phyloP scores from a whole-genome alignment of 176 grass and related monocot species.

The Zizania latifolia region DNA sequence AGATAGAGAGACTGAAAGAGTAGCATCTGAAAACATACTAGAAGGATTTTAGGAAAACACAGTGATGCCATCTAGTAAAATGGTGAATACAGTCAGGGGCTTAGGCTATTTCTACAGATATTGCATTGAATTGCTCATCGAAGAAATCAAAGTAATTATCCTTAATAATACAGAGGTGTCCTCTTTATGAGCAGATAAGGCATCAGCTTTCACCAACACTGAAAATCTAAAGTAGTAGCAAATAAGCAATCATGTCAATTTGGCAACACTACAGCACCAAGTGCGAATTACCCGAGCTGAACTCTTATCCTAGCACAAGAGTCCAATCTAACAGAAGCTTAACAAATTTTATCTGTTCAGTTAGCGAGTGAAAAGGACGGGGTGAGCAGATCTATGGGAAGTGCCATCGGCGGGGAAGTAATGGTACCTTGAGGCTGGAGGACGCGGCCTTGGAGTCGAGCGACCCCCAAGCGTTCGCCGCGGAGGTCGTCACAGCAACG shows the following conservation, averaged over 20 bases:
- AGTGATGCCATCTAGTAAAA: neutral
- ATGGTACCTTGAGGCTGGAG: constrained; percentile 42
- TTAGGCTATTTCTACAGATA: neutral
- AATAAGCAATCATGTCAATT: neutral
- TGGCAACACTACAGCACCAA: neutral
- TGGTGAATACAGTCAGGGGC: neutral
- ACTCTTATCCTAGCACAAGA: too few relatives aligned
- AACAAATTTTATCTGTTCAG: too few relatives aligned
- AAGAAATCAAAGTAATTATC: neutral
- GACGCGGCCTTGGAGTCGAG: constrained; percentile 48
- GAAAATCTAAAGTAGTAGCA: neutral
- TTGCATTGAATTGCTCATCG: neutral
- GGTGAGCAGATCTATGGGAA: constrained; percentile 27
- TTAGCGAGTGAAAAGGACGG: neutral
- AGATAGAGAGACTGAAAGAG: too few relatives aligned
- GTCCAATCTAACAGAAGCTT: too few relatives aligned
- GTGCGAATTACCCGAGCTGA: too few relatives aligned
- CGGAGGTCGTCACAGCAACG: neutral
- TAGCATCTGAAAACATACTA: neutral
- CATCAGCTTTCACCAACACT: too few relatives aligned
- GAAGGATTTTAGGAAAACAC: neutral
- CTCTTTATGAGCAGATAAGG: neutral
- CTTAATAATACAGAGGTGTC: neutral
- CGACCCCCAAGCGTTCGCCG: constrained; percentile 17
- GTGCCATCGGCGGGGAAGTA: neutral